Evolutionary conservation across 352 stramenopile genomes (phyloP).

Genomic region (Phytophthora crassamura): DNA sequence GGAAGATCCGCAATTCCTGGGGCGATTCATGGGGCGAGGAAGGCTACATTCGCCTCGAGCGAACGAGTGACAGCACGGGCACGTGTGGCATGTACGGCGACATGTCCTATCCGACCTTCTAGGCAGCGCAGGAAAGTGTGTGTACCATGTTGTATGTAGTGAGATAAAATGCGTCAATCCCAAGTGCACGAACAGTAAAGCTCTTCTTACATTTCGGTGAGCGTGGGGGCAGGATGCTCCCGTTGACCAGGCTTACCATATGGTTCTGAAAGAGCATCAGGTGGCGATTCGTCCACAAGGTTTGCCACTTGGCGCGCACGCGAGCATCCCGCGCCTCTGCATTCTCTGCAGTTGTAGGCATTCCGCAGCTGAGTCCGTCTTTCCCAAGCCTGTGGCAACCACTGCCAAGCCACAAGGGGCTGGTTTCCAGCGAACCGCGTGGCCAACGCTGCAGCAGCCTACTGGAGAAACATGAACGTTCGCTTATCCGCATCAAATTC

Average conservation of each 20-base stretch:
- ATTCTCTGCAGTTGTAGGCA: conserved; percentile 10
- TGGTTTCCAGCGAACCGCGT: conserved; percentile 26
- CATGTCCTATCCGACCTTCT: conserved; percentile 61
- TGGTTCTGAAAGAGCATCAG: conserved; percentile 10
- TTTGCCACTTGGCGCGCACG: conserved; percentile 33
- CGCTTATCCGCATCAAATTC: conserved; percentile 19
- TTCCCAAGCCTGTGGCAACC: conserved; percentile 16
- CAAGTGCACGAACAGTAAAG: conserved; percentile 8
- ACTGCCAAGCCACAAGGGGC: conserved; percentile 9
- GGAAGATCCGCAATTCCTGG: conserved; percentile 99
- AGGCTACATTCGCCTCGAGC: conserved; percentile 95
- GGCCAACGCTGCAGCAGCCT: background rate
- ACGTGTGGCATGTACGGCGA: conserved; percentile 66
- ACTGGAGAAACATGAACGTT: conserved; percentile 18
- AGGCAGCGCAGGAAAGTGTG: conserved; percentile 1
- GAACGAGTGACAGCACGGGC: conserved; percentile 68
- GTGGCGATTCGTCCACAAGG: conserved; percentile 11
- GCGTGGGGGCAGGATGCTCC: background rate
- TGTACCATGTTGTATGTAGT: conserved; percentile 11
- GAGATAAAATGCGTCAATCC: conserved; percentile 20
- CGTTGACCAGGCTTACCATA: conserved; percentile 18
- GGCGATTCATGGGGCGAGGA: conserved; percentile 92
- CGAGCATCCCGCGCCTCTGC: conserved; percentile 15
- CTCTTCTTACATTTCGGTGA: conserved; percentile 6
- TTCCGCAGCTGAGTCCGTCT: conserved; percentile 19